Conservation (phyloP, 768 basidiomycete genomes). For the Leucosporidium creatinivorum region DNA sequence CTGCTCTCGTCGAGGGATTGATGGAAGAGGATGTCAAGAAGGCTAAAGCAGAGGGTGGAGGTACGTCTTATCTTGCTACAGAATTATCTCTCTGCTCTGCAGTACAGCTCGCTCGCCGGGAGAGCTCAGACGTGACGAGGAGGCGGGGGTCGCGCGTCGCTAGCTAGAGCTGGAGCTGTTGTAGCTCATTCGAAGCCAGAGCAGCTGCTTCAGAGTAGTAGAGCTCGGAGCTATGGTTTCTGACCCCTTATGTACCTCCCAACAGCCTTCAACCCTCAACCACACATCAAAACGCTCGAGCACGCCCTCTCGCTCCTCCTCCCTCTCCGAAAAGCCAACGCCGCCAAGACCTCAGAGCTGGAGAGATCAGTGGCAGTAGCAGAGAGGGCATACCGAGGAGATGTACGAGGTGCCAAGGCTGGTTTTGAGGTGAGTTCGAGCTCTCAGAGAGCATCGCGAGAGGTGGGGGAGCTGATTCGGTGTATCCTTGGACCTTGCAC, state of each 20-base stretch:
- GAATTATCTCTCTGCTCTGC: not conserved
- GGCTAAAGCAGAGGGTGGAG: conserved; percentile 5
- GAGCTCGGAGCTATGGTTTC: not conserved
- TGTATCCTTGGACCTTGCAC: conserved; percentile 3
- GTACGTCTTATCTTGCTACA: conserved; percentile 2
- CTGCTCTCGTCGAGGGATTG: conserved; percentile 23
- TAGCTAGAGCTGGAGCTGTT: not conserved
- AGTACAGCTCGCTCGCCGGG: not conserved
- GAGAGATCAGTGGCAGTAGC: conserved; percentile 82
- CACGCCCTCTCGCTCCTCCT: conserved; percentile 82
- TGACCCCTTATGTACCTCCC: too few relatives aligned
- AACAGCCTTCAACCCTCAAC: conserved; percentile 33
- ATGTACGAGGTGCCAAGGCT: conserved; percentile 82
- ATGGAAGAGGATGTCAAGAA: conserved; percentile 25
- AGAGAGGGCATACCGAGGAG: conserved; percentile 88
- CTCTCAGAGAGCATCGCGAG: not conserved
- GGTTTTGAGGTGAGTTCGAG: conserved; percentile 72
- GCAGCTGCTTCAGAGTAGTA: not conserved
- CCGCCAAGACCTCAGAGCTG: conserved; percentile 79
- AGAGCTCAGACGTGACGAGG: not conserved
- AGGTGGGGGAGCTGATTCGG: not conserved
- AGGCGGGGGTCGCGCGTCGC: conserved; percentile 1
- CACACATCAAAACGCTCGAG: conserved; percentile 78
- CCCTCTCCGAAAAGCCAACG: conserved; percentile 78
- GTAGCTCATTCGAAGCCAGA: not conserved